Conservation (phyloP, 1,284 basidiomycete genomes). For the Ganoderma lucidum region DNA sequence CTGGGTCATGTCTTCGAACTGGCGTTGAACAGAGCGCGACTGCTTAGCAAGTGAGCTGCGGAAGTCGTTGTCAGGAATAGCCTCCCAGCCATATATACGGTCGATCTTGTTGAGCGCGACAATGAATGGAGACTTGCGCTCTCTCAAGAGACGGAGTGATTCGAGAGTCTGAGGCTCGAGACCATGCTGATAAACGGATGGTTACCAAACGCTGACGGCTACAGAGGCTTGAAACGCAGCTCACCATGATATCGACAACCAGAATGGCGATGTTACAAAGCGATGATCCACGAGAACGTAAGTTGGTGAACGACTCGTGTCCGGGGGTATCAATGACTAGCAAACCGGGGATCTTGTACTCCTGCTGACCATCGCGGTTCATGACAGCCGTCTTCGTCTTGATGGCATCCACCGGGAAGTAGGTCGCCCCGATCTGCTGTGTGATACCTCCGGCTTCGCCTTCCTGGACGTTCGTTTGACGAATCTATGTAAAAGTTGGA, state of each 20-base stretch:
- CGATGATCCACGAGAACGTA: conserved; percentile 95
- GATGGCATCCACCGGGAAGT: conserved; percentile 98
- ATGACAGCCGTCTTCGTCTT: conserved; percentile 92
- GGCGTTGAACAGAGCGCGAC: conserved; percentile 81
- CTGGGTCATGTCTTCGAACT: conserved; percentile 91
- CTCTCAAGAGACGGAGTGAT: conserved; percentile 91
- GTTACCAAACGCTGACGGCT: conserved; percentile 15
- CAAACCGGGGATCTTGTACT: conserved; percentile 98
- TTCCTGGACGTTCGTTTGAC: conserved; percentile 99
- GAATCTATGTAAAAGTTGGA: conserved; percentile 69
- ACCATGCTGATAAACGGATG: conserved; percentile 74
- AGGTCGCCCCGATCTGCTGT: conserved; percentile 99
- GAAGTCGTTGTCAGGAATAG: conserved; percentile 93
- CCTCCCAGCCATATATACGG: conserved; percentile 96
- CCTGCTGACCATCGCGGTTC: conserved; percentile 88
- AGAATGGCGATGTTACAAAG: conserved; percentile 99
- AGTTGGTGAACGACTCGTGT: conserved; percentile 99
- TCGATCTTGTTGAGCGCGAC: conserved; percentile 99
- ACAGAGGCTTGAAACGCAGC: conserved; percentile 32
- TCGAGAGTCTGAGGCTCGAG: conserved; percentile 98
- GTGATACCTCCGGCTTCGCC: conserved; percentile 99
- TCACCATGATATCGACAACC: conserved; percentile 97
- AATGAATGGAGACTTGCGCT: conserved; percentile 98
- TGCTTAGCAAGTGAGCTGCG: conserved; percentile 93
- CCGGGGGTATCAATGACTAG: conserved; percentile 99